These are phyloP conservation scores for Candida insectorum DNA, from an alignment of 805 yeast species.

Conservation along the genomic window DNA sequence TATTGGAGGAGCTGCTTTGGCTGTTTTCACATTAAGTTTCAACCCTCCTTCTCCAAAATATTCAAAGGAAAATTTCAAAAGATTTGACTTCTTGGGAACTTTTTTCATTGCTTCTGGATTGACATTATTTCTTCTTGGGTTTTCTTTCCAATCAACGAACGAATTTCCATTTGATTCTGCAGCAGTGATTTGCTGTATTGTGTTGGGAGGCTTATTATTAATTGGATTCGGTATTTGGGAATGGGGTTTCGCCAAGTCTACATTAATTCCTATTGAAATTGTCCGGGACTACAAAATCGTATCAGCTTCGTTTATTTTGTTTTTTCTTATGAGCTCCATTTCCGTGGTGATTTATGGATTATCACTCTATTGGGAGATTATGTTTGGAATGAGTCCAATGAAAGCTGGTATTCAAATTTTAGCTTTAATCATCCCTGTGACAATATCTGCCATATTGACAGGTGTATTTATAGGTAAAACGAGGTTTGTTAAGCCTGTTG, in stretches of 20 bases:
- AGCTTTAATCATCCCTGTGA: constrained; percentile 41
- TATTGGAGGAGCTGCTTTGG: constrained; percentile 50
- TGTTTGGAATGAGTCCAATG: constrained; percentile 39
- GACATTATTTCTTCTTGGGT: constrained; percentile 44
- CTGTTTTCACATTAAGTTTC: constrained; percentile 35
- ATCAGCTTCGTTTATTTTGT: constrained; percentile 32
- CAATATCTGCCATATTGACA: constrained; percentile 28
- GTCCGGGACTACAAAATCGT: constrained; percentile 33
- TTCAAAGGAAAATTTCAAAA: constrained; percentile 31
- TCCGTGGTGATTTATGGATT: constrained; percentile 13
- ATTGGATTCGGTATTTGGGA: constrained; percentile 40
- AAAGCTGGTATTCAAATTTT: constrained; percentile 44
- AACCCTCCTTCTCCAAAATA: constrained; percentile 45
- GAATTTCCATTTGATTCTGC: constrained; percentile 51
- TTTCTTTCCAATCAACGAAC: constrained; percentile 48
- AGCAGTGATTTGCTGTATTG: constrained; percentile 45
- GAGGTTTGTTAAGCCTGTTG: constrained; percentile 40
- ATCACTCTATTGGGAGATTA: constrained; percentile 47
- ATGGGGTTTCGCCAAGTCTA: constrained; percentile 36
- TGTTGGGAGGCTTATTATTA: constrained; percentile 39
- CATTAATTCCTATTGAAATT: constrained; percentile 45
- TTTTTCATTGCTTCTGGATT: constrained; percentile 37
- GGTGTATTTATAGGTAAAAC: constrained; percentile 40
- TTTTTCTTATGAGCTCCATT: constrained; percentile 23
- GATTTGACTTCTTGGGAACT: constrained; percentile 48